phyloP scores from a whole-genome alignment of 1,139 yeast genomes.

The Wickerhamiella pararugosa region DNA sequence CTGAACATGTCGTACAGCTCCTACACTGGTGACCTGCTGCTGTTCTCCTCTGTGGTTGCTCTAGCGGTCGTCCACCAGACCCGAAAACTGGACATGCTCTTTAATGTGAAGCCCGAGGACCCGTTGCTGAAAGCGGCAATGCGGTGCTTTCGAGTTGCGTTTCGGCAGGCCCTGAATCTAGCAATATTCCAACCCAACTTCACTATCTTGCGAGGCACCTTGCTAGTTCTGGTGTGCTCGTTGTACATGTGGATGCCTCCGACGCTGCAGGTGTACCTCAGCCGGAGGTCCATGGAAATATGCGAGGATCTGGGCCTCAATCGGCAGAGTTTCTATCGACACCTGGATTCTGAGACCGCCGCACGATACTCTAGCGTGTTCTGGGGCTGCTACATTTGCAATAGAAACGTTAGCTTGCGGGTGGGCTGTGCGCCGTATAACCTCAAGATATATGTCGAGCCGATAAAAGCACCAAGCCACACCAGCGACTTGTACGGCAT shows the following conservation, averaged over 20 bases:
- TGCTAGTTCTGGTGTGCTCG: slow-evolving; percentile 14
- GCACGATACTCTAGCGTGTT: slow-evolving; percentile 26
- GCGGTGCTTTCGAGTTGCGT: slow-evolving; percentile 20
- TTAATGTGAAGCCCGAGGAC: background rate
- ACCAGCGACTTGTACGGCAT: background rate
- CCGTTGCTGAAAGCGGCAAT: slow-evolving; percentile 1
- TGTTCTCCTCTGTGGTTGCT: background rate
- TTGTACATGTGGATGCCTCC: slow-evolving; percentile 35
- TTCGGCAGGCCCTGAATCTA: slow-evolving; percentile 32
- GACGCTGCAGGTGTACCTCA: slow-evolving; percentile 29
- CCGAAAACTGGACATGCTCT: slow-evolving; percentile 1
- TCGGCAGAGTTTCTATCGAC: slow-evolving; percentile 35
- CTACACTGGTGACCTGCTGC: background rate
- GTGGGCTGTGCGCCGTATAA: slow-evolving; percentile 29
- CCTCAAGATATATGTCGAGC: slow-evolving; percentile 40
- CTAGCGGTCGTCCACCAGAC: background rate
- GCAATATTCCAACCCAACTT: slow-evolving; percentile 4
- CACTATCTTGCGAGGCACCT: slow-evolving; percentile 2
- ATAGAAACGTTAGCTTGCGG: slow-evolving; percentile 40
- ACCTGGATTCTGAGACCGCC: slow-evolving; percentile 18
- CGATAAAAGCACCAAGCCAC: slow-evolving; percentile 25
- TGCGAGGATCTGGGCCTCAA: slow-evolving; percentile 58
- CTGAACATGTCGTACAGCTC: background rate
- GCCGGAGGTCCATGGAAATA: slow-evolving; percentile 39
- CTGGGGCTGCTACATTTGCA: slow-evolving; percentile 42